Conservation (phyloP, 2,329 filamentous ascomycete genomes). For the Aspergillus eucalypticola region DNA sequence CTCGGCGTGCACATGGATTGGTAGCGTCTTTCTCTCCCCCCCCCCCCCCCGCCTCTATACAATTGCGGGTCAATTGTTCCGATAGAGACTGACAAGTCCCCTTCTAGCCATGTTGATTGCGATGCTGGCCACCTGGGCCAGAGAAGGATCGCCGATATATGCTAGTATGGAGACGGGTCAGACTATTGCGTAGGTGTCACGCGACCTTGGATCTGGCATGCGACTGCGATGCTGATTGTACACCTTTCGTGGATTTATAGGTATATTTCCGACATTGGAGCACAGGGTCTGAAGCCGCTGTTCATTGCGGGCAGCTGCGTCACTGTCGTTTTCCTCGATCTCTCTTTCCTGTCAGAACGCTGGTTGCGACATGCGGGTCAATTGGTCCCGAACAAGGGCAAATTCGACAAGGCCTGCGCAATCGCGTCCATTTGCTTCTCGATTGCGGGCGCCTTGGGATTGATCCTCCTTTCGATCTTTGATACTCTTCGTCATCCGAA, state of each 20-base stretch:
- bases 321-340: slow-evolving; percentile 77
- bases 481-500: slow-evolving; percentile 70
- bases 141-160: slow-evolving; percentile 55
- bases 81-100: background rate
- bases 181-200: slow-evolving; percentile 53
- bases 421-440: slow-evolving; percentile 59
- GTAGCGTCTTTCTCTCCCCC: too few species aligned
- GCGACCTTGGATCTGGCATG: background rate
- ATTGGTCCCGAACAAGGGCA: slow-evolving; percentile 68
- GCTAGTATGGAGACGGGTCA: slow-evolving; percentile 54
- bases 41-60: too few species aligned
- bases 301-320: slow-evolving; percentile 62
- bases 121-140: slow-evolving; percentile 60
- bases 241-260: slow-evolving; percentile 19
- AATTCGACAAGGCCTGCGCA: slow-evolving; percentile 42
- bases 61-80: background rate
- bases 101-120: slow-evolving; percentile 57
- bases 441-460: slow-evolving; percentile 71
- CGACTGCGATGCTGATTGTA: background rate
- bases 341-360: slow-evolving; percentile 77
- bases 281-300: slow-evolving; percentile 59
- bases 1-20: slow-evolving; percentile 58
- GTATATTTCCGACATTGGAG: slow-evolving; percentile 58
- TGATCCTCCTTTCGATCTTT: slow-evolving; percentile 83
- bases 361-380: slow-evolving; percentile 81